Evolutionary conservation across 768 basidiomycete genomes (phyloP).

Genomic region (Kwoniella dejecticola): DNA sequence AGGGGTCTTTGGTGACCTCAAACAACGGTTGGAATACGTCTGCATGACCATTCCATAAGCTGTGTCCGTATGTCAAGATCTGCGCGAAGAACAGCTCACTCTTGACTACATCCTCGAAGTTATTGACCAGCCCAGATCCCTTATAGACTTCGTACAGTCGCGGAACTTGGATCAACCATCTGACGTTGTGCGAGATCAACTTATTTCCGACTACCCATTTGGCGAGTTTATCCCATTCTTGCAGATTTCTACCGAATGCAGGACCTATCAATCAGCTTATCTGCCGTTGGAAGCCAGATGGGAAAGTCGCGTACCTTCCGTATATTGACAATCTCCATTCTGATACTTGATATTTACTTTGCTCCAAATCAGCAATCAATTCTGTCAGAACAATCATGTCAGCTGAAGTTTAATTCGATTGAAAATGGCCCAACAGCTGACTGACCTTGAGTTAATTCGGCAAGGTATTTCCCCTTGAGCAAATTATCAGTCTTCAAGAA

Average conservation of each 20-base stretch:
- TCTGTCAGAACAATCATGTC: slow-evolving; percentile 61
- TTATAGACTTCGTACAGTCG: slow-evolving; percentile 95
- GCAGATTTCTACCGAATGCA: slow-evolving; percentile 40
- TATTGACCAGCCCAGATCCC: slow-evolving; percentile 74
- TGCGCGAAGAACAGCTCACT: slow-evolving; percentile 63
- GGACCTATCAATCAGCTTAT: not conserved
- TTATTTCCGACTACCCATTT: slow-evolving; percentile 95
- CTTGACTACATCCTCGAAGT: slow-evolving; percentile 84
- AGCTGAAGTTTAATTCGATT: not conserved
- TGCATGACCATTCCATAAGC: slow-evolving; percentile 50
- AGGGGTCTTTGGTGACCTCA: slow-evolving; percentile 91
- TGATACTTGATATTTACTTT: slow-evolving; percentile 98
- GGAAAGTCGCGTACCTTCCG: slow-evolving; percentile 63
- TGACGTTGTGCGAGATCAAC: slow-evolving; percentile 91
- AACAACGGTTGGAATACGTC: slow-evolving; percentile 92
- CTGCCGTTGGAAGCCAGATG: not conserved
- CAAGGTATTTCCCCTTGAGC: slow-evolving; percentile 87
- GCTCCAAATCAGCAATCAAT: slow-evolving; percentile 95
- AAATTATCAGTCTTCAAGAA: slow-evolving; percentile 98
- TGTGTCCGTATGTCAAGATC: no score
- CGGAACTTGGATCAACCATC: slow-evolving; percentile 96
- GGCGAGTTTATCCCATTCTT: slow-evolving; percentile 98
- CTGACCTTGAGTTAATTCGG: slow-evolving; percentile 85
- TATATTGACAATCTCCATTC: slow-evolving; percentile 98
- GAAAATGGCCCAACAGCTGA: not conserved